Conservation (phyloP, 2,329 filamentous ascomycete species). For the Fusarium ambrosium region DNA sequence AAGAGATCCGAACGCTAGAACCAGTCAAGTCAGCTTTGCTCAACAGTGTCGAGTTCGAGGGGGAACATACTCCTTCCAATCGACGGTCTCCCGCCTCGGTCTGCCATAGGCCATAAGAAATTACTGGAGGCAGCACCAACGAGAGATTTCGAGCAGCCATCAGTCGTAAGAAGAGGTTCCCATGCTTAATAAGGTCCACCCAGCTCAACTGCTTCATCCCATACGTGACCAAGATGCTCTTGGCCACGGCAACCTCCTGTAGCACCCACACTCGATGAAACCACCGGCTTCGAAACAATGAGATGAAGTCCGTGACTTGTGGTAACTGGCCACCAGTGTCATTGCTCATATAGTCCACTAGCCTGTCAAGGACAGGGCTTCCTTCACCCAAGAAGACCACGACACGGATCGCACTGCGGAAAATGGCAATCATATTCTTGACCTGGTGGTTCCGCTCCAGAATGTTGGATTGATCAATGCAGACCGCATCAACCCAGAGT, state of each 20-base stretch:
- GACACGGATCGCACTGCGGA: neutral
- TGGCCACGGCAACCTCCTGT: slow-evolving; percentile 2
- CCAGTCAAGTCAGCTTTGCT: neutral
- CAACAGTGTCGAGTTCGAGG: neutral
- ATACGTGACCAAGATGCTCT: neutral
- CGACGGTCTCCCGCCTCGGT: neutral
- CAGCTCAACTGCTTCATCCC: neutral
- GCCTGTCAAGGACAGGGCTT: neutral
- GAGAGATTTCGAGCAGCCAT: neutral
- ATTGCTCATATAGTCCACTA: neutral
- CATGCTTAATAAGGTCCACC: neutral
- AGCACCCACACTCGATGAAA: slow-evolving; percentile 3
- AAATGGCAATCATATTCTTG: slow-evolving; percentile 10
- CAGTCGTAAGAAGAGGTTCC: neutral
- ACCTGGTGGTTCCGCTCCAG: slow-evolving; percentile 3
- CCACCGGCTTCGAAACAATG: slow-evolving; percentile 1
- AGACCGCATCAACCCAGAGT: neutral
- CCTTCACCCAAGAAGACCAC: neutral
- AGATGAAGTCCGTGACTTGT: neutral
- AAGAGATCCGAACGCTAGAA: neutral
- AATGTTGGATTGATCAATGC: neutral
- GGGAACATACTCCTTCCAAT: neutral
- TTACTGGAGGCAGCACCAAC: neutral
- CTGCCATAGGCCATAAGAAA: neutral
- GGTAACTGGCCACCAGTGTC: neutral